Evolutionary conservation across 169 alveolate genomes (phyloP), one percentile per base, ranked within the genome.

Genomic region (Eimeria tenella): DNA sequence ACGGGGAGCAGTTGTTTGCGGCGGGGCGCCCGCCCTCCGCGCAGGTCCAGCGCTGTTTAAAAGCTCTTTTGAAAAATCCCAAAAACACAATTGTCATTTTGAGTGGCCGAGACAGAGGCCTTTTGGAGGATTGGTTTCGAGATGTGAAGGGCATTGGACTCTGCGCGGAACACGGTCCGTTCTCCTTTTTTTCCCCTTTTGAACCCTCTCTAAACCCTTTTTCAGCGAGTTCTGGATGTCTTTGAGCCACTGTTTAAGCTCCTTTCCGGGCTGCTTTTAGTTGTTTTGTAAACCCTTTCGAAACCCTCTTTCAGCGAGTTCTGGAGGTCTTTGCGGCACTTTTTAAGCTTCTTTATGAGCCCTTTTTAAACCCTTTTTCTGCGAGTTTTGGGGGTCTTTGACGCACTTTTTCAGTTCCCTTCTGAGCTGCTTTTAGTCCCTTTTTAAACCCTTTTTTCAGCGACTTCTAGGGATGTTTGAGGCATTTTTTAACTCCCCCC

Each of bases 51-150:
- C 58, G n/a, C 15, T 62, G 89, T 11, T 56, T 93, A 70, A 56
- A 63, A 70, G 90, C 93, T 8, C 93, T 93, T 15, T 17, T 77
- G 70, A 4, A 56, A 68, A 89, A 53, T 74, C 88, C 42, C 3
- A 50, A 58, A 31, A 96, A 96, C 77, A 88, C 95, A 1, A 96
- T 96, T 53, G 96, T 96, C 42, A 92, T 96, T 70, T 93, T 96
- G 42, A 90, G 96, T 31, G 98, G 98, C 19, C 91, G 97, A n/a
- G 94, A 94, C 68, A 88, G 94, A 68, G 90, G 81, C 71, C 94
- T 92, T 56, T 93, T 96, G 68, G 96, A 96, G 74, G 96, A 94
- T n/a, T 93, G 97, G 97, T 94, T 95, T 90, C 7, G 49, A 11
- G 60, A 49, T 21, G 68, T 93, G 13, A 50, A 42, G n/a, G 92